phyloP scores from a whole-genome alignment of 108 stramenopile species.

The Tribonema minus region DNA sequence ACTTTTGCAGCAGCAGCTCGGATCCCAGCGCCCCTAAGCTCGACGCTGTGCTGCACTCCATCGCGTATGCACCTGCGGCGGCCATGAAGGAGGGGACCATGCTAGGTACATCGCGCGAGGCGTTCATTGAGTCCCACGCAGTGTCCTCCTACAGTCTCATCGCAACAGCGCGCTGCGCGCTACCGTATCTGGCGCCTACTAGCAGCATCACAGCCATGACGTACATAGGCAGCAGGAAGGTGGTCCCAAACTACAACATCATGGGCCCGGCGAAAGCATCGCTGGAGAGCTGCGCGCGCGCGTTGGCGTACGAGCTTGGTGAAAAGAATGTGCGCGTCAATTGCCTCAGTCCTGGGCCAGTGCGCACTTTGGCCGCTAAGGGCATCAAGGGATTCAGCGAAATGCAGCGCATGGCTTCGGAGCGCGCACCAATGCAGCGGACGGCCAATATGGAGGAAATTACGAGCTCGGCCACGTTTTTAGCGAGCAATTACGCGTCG shows the following conservation, averaged over 20 bases:
- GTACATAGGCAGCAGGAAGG: slow-evolving; percentile 21
- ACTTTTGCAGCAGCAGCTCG: background rate
- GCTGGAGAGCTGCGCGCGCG: slow-evolving; percentile 35
- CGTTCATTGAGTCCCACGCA: slow-evolving; percentile 21
- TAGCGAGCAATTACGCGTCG: slow-evolving; percentile 18
- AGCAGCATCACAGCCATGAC: slow-evolving; percentile 11
- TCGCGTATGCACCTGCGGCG: slow-evolving; percentile 26
- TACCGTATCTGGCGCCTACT: slow-evolving; percentile 21
- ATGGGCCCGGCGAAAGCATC: slow-evolving; percentile 47
- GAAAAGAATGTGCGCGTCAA: slow-evolving; percentile 15
- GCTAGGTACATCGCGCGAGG: slow-evolving; percentile 18
- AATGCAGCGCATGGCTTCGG: slow-evolving; percentile 19
- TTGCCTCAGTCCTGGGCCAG: slow-evolving; percentile 28
- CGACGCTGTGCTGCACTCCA: slow-evolving; percentile 32
- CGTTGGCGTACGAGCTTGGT: slow-evolving; percentile 25
- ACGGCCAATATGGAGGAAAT: slow-evolving; percentile 18
- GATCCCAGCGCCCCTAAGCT: background rate
- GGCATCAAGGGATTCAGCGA: slow-evolving; percentile 35
- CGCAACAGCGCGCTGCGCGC: slow-evolving; percentile 2
- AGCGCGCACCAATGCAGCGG: slow-evolving; percentile 24
- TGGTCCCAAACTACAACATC: slow-evolving; percentile 25
- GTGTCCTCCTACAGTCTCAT: slow-evolving; percentile 37
- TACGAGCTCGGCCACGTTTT: slow-evolving; percentile 20
- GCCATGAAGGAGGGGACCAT: slow-evolving; percentile 30
- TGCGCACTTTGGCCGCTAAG: slow-evolving; percentile 28